phyloP scores from a whole-genome alignment of 495 filamentous ascomycete genomes.

The Podospora tetraspora region DNA sequence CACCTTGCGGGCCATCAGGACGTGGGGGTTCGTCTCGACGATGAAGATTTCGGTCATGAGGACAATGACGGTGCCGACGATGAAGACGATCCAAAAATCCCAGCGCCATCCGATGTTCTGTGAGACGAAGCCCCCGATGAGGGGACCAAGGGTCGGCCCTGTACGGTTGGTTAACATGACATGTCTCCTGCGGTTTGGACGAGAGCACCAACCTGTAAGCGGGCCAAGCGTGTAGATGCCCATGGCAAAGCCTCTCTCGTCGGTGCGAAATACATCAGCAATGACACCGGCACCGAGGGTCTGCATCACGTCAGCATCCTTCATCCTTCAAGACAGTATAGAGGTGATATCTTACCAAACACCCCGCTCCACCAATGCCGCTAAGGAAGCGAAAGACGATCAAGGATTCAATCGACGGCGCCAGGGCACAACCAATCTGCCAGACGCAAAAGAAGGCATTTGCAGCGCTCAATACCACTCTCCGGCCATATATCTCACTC shows the following conservation, averaged over 20 bases:
- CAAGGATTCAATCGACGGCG: constrained; percentile 51
- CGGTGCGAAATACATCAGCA: constrained; percentile 50
- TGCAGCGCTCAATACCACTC: constrained; percentile 52
- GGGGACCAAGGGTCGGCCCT: constrained; percentile 49
- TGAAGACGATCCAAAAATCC: constrained; percentile 57
- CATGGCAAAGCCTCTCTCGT: constrained; percentile 54
- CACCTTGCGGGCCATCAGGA: constrained; percentile 51
- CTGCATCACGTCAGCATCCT: constrained; percentile 9
- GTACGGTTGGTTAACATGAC: constrained; percentile 13
- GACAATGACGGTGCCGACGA: constrained; percentile 38
- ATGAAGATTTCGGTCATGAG: constrained; percentile 44
- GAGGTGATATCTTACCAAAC: constrained; percentile 20
- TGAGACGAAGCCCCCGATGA: constrained; percentile 51
- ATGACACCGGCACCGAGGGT: constrained; percentile 54
- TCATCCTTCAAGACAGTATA: background rate
- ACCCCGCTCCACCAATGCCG: constrained; percentile 40
- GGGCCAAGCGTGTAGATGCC: constrained; percentile 46
- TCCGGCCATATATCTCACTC: constrained; percentile 69
- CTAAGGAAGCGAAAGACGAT: constrained; percentile 62
- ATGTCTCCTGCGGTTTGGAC: constrained; percentile 33
- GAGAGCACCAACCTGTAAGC: constrained; percentile 36
- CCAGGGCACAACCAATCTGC: constrained; percentile 65
- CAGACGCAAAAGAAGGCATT: constrained; percentile 66
- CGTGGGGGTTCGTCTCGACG: constrained; percentile 49
- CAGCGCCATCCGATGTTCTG: constrained; percentile 54